Evolutionary conservation across 148 eudicot genomes (phyloP).

Genomic region (Spergularia bocconei): DNA sequence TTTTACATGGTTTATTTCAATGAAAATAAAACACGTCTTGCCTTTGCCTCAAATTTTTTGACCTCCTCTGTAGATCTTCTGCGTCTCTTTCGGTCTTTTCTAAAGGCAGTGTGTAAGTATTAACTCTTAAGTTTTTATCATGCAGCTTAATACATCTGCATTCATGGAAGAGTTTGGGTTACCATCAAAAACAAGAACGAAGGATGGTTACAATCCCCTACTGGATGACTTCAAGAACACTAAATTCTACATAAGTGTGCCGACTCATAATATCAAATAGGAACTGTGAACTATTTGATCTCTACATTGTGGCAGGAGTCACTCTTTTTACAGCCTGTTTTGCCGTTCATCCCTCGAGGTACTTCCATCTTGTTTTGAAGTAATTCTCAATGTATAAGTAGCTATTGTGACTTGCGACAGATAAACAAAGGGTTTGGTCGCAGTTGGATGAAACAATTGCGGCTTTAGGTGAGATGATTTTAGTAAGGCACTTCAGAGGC

Average conservation of each 20-base stretch:
- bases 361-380: neutral
- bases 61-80: too few species aligned
- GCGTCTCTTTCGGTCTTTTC: too few species aligned
- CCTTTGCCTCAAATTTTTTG: too few species aligned
- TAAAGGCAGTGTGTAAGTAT: neutral
- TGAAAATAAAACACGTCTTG: neutral
- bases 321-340: neutral
- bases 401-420: too few species aligned
- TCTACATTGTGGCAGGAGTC: neutral
- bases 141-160: slow-evolving; percentile 86
- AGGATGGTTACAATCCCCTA: slow-evolving; percentile 96
- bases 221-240: slow-evolving; percentile 98
- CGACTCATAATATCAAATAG: slow-evolving; percentile 85
- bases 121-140: neutral
- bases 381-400: too few species aligned
- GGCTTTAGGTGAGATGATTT: too few species aligned
- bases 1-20: neutral
- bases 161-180: slow-evolving; percentile 97
- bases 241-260: slow-evolving; percentile 87
- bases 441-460: too few species aligned
- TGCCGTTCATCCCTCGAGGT: neutral
- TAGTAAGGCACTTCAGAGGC: too few species aligned
- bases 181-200: slow-evolving; percentile 87
- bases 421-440: too few species aligned
- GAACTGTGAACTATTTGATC: slow-evolving; percentile 3